These are phyloP conservation scores for Mycena capillaripes DNA, from an alignment of 768 basidiomycete genomes.

Conservation along the genomic window DNA sequence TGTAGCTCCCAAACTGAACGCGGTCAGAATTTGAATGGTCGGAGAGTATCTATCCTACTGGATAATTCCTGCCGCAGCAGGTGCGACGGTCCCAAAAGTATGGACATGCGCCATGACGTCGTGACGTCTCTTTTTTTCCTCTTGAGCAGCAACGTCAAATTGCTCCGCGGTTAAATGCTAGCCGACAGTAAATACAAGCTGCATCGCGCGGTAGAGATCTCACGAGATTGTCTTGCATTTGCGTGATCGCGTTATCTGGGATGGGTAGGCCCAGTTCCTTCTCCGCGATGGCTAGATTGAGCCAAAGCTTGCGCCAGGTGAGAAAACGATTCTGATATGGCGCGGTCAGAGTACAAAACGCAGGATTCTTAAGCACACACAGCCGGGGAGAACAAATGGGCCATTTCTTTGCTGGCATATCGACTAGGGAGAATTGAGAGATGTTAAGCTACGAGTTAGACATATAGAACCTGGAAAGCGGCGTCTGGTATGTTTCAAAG, in stretches of 20 bases:
- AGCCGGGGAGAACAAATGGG: conserved; percentile 93
- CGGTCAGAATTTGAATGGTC: not conserved
- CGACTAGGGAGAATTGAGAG: conserved; percentile 65
- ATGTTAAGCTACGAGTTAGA: not conserved
- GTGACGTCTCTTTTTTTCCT: conserved; percentile 97
- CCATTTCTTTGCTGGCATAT: conserved; percentile 99
- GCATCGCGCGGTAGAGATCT: conserved; percentile 37
- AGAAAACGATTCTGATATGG: conserved; percentile 86
- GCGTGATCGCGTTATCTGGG: conserved; percentile 89
- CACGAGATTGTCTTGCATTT: conserved; percentile 96
- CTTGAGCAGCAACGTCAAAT: conserved; percentile 90
- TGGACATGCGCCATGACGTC: conserved; percentile 99
- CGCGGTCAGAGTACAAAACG: conserved; percentile 4
- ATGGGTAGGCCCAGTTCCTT: conserved; percentile 95
- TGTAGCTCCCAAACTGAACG: conserved; percentile 89
- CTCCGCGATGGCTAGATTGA: conserved; percentile 96
- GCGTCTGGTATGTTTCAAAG: conserved; percentile 84
- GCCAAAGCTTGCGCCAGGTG: conserved; percentile 96
- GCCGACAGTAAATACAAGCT: conserved; percentile 21
- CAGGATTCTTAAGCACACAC: conserved; percentile 61
- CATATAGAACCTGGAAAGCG: conserved; percentile 76
- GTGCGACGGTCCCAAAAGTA: conserved; percentile 94
- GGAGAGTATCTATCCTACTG: conserved; percentile 67
- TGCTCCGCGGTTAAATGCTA: conserved; percentile 90
- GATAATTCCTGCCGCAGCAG: conserved; percentile 95